phyloP scores from a whole-genome alignment of 192 early-diverging fungal genomes.

The Podila epicladia region DNA sequence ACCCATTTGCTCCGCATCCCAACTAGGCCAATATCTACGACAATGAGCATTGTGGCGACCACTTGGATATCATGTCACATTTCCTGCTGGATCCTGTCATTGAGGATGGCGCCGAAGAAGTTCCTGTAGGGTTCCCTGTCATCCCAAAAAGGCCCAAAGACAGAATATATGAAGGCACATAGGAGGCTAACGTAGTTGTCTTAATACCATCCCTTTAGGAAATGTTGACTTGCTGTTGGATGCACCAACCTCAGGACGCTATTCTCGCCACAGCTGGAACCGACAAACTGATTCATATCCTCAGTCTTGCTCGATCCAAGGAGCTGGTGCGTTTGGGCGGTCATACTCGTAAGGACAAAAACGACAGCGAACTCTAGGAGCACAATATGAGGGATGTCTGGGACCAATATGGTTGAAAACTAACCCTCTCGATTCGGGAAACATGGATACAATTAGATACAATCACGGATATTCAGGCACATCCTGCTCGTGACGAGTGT shows the following conservation, averaged over 20 bases:
- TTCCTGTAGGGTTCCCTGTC: slow-evolving; percentile 21
- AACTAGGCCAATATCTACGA: slow-evolving; percentile 85
- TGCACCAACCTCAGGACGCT: slow-evolving; percentile 73
- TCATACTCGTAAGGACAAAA: slow-evolving; percentile 61
- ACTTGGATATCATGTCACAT: slow-evolving; percentile 95
- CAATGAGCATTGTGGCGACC: slow-evolving; percentile 94
- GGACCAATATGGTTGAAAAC: too few relatives aligned
- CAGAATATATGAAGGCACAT: background rate
- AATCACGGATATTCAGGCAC: slow-evolving; percentile 75
- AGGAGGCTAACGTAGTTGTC: background rate
- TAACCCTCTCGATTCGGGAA: background rate
- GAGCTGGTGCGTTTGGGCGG: slow-evolving; percentile 70
- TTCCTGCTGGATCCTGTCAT: slow-evolving; percentile 65
- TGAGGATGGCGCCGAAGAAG: slow-evolving; percentile 43
- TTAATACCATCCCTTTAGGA: slow-evolving; percentile 10
- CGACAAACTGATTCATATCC: slow-evolving; percentile 70
- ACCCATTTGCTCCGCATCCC: background rate
- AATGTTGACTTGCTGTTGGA: slow-evolving; percentile 78
- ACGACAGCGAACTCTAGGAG: too few relatives aligned
- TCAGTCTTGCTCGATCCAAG: slow-evolving; percentile 77
- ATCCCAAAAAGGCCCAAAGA: background rate
- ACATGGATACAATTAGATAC: slow-evolving; percentile 40
- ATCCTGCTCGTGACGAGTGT: slow-evolving; percentile 72
- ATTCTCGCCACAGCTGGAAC: slow-evolving; percentile 75
- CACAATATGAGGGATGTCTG: too few relatives aligned